These are phyloP conservation scores for Taiozyma sp. DNA, from an alignment of 1,139 yeast species.

Conservation along the genomic window DNA sequence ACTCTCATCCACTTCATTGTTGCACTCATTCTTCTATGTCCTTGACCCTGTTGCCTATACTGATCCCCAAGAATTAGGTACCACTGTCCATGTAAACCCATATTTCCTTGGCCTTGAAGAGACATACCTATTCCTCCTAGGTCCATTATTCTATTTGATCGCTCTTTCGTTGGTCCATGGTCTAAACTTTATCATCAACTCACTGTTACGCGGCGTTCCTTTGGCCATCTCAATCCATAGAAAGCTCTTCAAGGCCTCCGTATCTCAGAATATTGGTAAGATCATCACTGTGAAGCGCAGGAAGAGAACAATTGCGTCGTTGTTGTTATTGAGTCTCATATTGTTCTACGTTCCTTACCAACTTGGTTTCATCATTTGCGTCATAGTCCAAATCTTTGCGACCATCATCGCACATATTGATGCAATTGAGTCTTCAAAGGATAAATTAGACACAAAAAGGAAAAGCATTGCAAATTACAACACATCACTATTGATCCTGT, in stretches of 20 bases:
- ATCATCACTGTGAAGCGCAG: slow-evolving; percentile 10
- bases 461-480: slow-evolving; percentile 43
- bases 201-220: neutral
- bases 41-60: slow-evolving; percentile 56
- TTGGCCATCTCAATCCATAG: neutral
- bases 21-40: slow-evolving; percentile 31
- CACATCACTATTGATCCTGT: slow-evolving; percentile 47
- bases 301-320: slow-evolving; percentile 32
- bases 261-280: neutral
- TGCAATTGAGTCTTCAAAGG: slow-evolving; percentile 1
- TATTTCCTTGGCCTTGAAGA: slow-evolving; percentile 70
- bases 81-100: slow-evolving; percentile 29
- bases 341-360: slow-evolving; percentile 74
- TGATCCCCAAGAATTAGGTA: slow-evolving; percentile 23
- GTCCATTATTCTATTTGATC: slow-evolving; percentile 50
- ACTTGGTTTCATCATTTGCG: slow-evolving; percentile 60
- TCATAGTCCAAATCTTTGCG: slow-evolving; percentile 47
- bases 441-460: slow-evolving; percentile 1
- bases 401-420: slow-evolving; percentile 32
- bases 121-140: slow-evolving; percentile 48
- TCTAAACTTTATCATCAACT: neutral
- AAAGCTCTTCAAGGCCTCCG: neutral
- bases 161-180: slow-evolving; percentile 44
- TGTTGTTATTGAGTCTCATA: slow-evolving; percentile 39
- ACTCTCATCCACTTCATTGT: slow-evolving; percentile 25